Evolutionary conservation across 2,329 filamentous ascomycete genomes (phyloP), one percentile per base, ranked within the genome.

Genomic region (Nemania sp.): DNA sequence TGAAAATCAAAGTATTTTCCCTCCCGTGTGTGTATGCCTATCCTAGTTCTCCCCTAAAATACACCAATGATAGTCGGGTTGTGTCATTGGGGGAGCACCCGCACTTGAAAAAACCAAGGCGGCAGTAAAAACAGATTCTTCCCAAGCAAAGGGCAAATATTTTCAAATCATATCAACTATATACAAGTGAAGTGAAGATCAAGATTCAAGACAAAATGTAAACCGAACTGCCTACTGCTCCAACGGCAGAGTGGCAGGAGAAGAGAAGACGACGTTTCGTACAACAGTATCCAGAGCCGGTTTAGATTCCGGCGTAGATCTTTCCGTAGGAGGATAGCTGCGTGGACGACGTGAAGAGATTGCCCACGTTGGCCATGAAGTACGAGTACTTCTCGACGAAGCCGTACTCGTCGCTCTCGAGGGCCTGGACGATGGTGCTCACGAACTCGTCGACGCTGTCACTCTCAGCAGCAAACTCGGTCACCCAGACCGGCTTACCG

Each of bases 381-480:
- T 84, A 86, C 21, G 83, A 78, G 76, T 86, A 86, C 62, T 78
- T 80, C 68, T 82, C 74, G 47, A 87, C 79, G 71, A 81, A 85
- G 54, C 72, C 70, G 68, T 79, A 80, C 49, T 72, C 72, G 21
- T 78, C 73, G 65, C 68, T 73, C 62, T 86, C 83, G 7, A 86
- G 76, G 67, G 76, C 71, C 60, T 78, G 68, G 32, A 83, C 78
- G 66, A 83, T 78, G 5, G 75, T 72, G 62, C 74, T 57, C 59
- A 89, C 75, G 79, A 87, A 87, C 37, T 62, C 62, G 64, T 80
- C 72, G 21, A 78, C 75, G 42, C 78, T 75, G 54, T 74, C 75
- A 59, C 78, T 81, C 35, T 75, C 70, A 54, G 84, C 80, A 21
- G 81, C 86, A 66, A 89, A 89, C 79, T 90, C 87, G 57, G 85